These are phyloP conservation scores for Fusarium agapanthi DNA, from an alignment of 2,329 filamentous ascomycete genomes.

Conservation along the genomic window DNA sequence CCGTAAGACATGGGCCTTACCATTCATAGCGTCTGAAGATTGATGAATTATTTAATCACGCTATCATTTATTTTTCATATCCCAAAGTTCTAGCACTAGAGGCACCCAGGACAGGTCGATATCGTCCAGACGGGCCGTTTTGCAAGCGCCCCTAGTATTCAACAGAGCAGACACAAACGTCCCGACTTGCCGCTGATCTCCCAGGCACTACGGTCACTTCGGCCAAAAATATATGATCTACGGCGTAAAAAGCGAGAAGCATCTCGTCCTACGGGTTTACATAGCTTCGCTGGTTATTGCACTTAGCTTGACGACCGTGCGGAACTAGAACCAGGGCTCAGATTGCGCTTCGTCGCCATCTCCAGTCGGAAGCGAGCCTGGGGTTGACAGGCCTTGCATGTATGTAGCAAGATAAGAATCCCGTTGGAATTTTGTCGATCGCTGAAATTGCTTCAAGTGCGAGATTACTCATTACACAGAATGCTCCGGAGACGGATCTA, in stretches of 20 bases:
- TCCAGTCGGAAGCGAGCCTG: neutral
- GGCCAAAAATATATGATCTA: neutral
- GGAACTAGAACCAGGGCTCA: neutral
- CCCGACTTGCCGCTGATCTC: neutral
- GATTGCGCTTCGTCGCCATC: neutral
- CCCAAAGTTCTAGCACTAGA: neutral
- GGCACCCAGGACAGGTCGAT: neutral
- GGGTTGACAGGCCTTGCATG: neutral
- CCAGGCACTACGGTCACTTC: neutral
- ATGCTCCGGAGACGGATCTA: neutral
- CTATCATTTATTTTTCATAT: neutral
- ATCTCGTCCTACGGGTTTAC: neutral
- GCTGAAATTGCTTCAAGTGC: neutral
- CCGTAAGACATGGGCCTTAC: too few relatives aligned
- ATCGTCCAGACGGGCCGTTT: neutral
- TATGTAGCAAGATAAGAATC: neutral
- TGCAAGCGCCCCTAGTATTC: neutral
- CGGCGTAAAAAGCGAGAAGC: neutral
- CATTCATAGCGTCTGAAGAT: neutral
- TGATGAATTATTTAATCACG: neutral
- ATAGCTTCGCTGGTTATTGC: neutral
- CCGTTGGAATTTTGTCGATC: neutral
- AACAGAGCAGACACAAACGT: neutral
- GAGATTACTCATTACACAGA: neutral
- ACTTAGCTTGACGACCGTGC: neutral